phyloP scores from a whole-genome alignment of 805 yeast genomes.

The Saccharomycopsis synnaedendra region DNA sequence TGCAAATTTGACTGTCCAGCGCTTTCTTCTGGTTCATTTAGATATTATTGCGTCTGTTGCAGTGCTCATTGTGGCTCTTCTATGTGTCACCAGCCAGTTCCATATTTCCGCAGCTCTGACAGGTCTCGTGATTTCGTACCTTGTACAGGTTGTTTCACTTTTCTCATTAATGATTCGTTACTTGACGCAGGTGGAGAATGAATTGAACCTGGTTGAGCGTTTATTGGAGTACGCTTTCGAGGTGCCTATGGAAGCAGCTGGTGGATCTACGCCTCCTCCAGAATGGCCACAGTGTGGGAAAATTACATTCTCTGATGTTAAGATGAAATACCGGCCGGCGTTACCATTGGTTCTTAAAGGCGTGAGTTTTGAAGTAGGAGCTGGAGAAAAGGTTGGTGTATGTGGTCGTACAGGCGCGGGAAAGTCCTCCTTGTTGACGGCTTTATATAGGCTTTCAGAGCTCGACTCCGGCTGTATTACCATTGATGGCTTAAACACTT shows the following conservation, averaged over 20 bases:
- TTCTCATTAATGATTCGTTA: constrained; percentile 50
- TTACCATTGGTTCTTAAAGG: constrained; percentile 56
- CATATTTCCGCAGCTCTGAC: constrained; percentile 46
- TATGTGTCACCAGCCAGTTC: constrained; percentile 53
- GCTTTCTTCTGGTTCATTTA: constrained; percentile 59
- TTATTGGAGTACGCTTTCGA: constrained; percentile 51
- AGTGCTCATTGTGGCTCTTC: constrained; percentile 43
- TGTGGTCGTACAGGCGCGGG: constrained; percentile 67
- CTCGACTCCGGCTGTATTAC: constrained; percentile 37
- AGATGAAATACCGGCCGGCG: constrained; percentile 49
- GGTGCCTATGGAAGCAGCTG: constrained; percentile 54
- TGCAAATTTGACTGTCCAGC: constrained; percentile 50
- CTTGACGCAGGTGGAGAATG: constrained; percentile 52
- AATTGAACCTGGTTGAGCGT: constrained; percentile 54
- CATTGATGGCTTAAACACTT: constrained; percentile 62
- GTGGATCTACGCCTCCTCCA: constrained; percentile 32
- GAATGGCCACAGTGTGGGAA: constrained; percentile 52
- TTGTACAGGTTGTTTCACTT: constrained; percentile 41
- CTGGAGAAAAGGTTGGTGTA: constrained; percentile 49
- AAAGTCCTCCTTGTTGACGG: constrained; percentile 66
- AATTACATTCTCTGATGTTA: constrained; percentile 43
- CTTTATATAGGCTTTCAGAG: constrained; percentile 58
- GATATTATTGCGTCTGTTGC: constrained; percentile 42
- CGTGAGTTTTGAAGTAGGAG: constrained; percentile 35
- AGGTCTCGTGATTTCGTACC: constrained; percentile 59